phyloP scores from a whole-genome alignment of 2,329 filamentous ascomycete genomes.

The Microdochium trichocladiopsis region DNA sequence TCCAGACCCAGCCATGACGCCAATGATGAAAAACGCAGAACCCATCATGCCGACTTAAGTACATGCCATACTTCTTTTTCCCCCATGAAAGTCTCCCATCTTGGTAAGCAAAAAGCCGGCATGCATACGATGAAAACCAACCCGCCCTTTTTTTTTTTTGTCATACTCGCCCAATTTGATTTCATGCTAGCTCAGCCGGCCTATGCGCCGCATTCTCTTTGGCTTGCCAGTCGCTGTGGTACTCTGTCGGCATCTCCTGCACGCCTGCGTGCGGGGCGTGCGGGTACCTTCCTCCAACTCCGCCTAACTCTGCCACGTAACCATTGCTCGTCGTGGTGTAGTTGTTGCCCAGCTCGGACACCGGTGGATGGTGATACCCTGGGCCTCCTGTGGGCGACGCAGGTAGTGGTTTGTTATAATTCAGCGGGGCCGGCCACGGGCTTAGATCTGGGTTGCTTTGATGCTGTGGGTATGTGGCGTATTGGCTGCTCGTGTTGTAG shows the following conservation, averaged over 20 bases:
- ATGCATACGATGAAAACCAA: no score
- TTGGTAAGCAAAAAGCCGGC: no score
- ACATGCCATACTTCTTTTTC: no score
- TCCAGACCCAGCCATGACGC: no score
- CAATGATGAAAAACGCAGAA: no score
- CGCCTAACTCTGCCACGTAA: neutral
- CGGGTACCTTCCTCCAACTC: neutral
- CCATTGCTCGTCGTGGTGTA: neutral
- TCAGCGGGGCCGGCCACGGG: neutral
- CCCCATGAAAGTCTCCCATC: no score
- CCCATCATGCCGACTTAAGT: no score
- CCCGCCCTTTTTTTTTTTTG: neutral
- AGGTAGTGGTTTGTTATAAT: neutral
- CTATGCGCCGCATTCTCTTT: neutral
- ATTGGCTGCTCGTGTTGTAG: neutral
- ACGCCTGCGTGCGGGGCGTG: neutral
- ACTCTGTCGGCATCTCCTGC: neutral
- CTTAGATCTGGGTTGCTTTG: neutral
- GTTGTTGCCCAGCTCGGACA: neutral
- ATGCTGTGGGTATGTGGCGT: neutral
- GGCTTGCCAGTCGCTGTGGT: neutral
- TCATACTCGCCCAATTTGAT: neutral
- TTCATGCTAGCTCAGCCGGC: neutral
- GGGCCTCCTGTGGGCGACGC: neutral
- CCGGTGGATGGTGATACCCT: neutral